These are phyloP conservation scores for Tricholoma bakamatsutake DNA, from an alignment of 768 basidiomycete genomes.

Conservation along the genomic window DNA sequence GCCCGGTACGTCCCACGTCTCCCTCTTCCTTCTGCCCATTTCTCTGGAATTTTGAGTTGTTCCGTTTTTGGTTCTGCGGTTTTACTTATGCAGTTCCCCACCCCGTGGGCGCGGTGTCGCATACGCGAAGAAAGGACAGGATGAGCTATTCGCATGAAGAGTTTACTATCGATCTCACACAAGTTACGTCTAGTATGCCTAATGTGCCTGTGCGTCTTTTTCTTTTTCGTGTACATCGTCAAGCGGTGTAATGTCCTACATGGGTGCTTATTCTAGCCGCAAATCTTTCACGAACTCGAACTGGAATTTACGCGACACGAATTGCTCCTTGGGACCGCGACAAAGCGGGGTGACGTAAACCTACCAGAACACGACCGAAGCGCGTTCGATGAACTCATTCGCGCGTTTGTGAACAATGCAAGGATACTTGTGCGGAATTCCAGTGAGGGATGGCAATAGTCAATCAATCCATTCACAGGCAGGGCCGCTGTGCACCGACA, in stretches of 20 bases:
- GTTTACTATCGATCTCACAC: constrained; percentile 89
- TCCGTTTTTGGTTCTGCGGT: neutral
- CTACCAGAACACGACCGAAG: constrained; percentile 57
- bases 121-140: constrained; percentile 79
- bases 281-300: constrained; percentile 82
- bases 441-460: constrained; percentile 41
- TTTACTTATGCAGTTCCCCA: constrained; percentile 43
- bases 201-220: constrained; percentile 43
- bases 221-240: neutral
- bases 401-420: constrained; percentile 89
- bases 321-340: constrained; percentile 64
- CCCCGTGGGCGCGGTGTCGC: constrained; percentile 55
- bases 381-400: constrained; percentile 87
- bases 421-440: constrained; percentile 84
- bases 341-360: constrained; percentile 57
- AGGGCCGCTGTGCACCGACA: too few species aligned
- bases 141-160: constrained; percentile 93
- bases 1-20: constrained; percentile 50
- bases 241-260: constrained; percentile 2
- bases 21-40: neutral
- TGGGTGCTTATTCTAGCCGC: constrained; percentile 32
- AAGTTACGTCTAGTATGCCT: constrained; percentile 60
- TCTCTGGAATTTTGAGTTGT: neutral
- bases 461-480: neutral
- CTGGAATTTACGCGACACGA: constrained; percentile 76